Conservation (phyloP, 129 eudicot genomes). For the Erigeron canadensis region DNA sequence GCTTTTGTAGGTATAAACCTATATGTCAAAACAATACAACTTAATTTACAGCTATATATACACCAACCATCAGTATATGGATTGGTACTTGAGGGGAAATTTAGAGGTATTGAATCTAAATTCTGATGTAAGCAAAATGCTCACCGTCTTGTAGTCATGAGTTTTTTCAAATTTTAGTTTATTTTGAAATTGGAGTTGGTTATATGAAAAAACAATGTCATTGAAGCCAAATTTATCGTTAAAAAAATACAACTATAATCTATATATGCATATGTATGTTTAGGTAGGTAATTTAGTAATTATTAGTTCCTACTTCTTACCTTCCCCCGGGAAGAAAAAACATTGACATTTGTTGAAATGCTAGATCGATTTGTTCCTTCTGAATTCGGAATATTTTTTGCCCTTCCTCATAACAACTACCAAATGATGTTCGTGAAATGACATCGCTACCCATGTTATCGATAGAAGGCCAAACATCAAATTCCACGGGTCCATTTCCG, state of each 20-base stretch:
- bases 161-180: no score
- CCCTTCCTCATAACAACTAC: conserved; percentile 54
- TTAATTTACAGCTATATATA: background rate
- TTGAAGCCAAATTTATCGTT: no score
- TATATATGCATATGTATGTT: no score
- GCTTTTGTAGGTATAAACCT: conserved; percentile 43
- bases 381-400: conserved; percentile 48
- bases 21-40: background rate
- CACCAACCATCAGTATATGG: no score
- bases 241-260: no score
- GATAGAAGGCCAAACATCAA: conserved; percentile 52
- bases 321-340: conserved; percentile 58
- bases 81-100: no score
- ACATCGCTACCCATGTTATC: conserved; percentile 52
- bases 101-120: no score
- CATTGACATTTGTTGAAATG: conserved; percentile 20
- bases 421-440: conserved; percentile 59
- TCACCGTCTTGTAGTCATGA: no score
- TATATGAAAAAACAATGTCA: no score
- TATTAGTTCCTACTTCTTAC: conserved; percentile 23
- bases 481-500: conserved; percentile 23
- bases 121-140: no score
- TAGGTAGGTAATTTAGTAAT: background rate
- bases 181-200: no score
- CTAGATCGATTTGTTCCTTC: conserved; percentile 43